Evolutionary conservation across 768 basidiomycete genomes (phyloP).

Genomic region (Leccinum subgranulosum): DNA sequence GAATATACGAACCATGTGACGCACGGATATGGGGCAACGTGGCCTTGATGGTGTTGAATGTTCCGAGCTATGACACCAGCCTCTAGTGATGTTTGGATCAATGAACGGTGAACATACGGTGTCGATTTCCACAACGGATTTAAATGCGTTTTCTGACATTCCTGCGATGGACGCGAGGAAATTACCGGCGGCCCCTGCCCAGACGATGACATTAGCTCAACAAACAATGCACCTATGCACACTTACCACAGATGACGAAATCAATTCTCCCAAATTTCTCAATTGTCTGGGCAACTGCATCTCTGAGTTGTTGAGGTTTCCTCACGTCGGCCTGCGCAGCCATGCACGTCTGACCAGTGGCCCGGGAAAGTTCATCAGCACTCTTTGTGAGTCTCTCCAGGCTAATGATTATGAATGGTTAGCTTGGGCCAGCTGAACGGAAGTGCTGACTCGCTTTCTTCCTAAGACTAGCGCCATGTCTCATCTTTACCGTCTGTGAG

Average conservation of each 20-base stretch:
- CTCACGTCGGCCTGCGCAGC: conserved; percentile 81
- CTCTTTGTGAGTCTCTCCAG: conserved; percentile 66
- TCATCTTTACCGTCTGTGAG: conserved; percentile 51
- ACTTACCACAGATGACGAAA: conserved; percentile 88
- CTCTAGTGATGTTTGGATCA: neutral
- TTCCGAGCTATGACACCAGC: conserved; percentile 62
- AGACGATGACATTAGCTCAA: neutral
- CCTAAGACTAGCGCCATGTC: conserved; percentile 84
- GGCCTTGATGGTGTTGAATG: conserved; percentile 93
- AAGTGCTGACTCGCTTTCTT: conserved; percentile 59
- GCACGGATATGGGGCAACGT: conserved; percentile 72
- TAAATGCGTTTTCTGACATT: conserved; percentile 46
- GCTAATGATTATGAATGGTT: conserved; percentile 35
- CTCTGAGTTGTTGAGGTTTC: conserved; percentile 63
- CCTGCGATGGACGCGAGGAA: conserved; percentile 85
- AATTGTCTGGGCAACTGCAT: conserved; percentile 73
- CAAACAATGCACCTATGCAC: neutral
- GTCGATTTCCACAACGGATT: conserved; percentile 92
- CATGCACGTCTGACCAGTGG: conserved; percentile 71
- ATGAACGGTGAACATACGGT: conserved; percentile 47
- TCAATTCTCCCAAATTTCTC: conserved; percentile 84
- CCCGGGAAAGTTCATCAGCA: conserved; percentile 65
- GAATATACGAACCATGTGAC: conserved; percentile 78
- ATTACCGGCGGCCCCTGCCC: conserved; percentile 58
- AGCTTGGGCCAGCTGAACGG: neutral